Conservation (phyloP, 2,329 filamentous ascomycete species). For the Sarocladium kiliense region DNA sequence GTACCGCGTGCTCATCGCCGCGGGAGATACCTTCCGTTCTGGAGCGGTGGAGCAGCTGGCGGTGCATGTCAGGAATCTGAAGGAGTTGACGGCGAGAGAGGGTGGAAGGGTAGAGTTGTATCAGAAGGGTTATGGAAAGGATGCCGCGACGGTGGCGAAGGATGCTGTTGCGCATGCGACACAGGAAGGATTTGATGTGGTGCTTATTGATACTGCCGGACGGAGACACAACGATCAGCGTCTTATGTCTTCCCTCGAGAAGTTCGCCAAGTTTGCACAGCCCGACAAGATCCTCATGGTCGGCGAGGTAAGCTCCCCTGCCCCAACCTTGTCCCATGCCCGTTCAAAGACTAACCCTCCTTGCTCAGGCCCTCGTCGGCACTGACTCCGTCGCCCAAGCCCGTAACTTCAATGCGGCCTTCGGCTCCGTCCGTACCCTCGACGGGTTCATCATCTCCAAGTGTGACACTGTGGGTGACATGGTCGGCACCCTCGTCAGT, state of each 20-base stretch:
- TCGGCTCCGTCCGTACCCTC: slow-evolving; percentile 72
- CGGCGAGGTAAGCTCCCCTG: slow-evolving; percentile 38
- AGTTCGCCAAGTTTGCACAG: slow-evolving; percentile 92
- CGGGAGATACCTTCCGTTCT: slow-evolving; percentile 94
- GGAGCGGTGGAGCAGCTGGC: slow-evolving; percentile 95
- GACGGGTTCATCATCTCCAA: slow-evolving; percentile 99
- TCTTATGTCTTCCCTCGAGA: slow-evolving; percentile 94
- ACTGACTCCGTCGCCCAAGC: slow-evolving; percentile 95
- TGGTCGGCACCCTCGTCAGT: slow-evolving; percentile 92
- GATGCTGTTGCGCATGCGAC: slow-evolving; percentile 82
- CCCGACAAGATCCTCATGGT: slow-evolving; percentile 99
- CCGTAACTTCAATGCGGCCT: slow-evolving; percentile 90
- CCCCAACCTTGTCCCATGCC: not conserved
- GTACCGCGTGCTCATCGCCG: slow-evolving; percentile 88
- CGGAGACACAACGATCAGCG: slow-evolving; percentile 92
- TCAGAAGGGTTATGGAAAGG: slow-evolving; percentile 96
- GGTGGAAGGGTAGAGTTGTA: slow-evolving; percentile 84
- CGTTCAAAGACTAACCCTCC: not conserved
- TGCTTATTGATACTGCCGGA: slow-evolving; percentile 94
- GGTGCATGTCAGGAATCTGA: slow-evolving; percentile 90
- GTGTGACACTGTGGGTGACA: slow-evolving; percentile 98
- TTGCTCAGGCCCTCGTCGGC: slow-evolving; percentile 73
- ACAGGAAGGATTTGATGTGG: slow-evolving; percentile 78
- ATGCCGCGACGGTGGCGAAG: slow-evolving; percentile 90
- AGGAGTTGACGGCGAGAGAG: slow-evolving; percentile 80